Evolutionary conservation across 2,329 filamentous ascomycete species (phyloP), one percentile per base, ranked within the genome.

Genomic region (Mycogone perniciosa): DNA sequence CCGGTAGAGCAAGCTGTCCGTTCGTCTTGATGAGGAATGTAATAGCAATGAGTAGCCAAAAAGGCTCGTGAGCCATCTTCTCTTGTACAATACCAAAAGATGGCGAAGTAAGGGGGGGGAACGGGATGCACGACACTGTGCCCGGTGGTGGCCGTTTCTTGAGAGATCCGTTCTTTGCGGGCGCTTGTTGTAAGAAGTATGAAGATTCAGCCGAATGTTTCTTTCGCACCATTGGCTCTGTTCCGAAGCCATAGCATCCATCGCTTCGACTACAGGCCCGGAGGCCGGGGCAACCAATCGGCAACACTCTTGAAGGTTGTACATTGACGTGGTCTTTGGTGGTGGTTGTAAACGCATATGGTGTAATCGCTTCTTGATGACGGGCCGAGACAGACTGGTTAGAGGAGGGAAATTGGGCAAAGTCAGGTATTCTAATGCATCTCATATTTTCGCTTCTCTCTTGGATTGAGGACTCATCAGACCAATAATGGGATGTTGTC

Each of bases 71-170:
- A 2, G 83, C 82, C 11, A 95, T 79, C 56, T 84, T 79, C 64
- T 96, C 91, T 64, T 96, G 91, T 35, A 96, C 82, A 2, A 96
- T 76, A 0, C 90, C 90, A 62, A 95, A 96, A 5, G 62, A 66
- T 0, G 74, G 63, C 0, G 79, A 73, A 6, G 77, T 75, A 33
- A 90, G 79, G 0, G 83, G 78, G 0, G 89, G 87, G 56, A 92
- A 88, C 2, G 80, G 79, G 9, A 84, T 72, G 27, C 72, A 71
- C 0, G 81, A 80, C 7, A 84, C 63, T 2, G 68, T 73, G 7
- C 74, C 73, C 7, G 71, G 66, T 2, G 65, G 66, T 2, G 71
- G 69, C 6, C 70, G 66, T 31, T 63, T 69, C 29, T 47, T 52
- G 6, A 52, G 40, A 20, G 55, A 49, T 31, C 51, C 57, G 26